phyloP scores from a whole-genome alignment of 257 asterid species.

The Nemophila menziesii region DNA sequence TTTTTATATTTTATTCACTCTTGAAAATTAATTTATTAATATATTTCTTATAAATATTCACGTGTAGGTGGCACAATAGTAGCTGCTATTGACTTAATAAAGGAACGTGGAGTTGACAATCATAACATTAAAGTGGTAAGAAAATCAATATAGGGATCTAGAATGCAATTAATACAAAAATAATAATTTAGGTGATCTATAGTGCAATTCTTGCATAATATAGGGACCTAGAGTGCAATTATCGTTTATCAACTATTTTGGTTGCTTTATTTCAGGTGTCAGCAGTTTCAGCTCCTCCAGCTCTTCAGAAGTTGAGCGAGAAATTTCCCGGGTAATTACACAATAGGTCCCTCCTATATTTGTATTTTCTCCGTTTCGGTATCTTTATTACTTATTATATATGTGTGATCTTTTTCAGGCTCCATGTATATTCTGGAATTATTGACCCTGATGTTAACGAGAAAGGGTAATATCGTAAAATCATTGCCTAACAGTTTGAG shows the following conservation, averaged over 20 bases:
- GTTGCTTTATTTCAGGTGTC: slow-evolving; percentile 32
- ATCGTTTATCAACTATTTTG: not conserved
- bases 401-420: slow-evolving; percentile 38
- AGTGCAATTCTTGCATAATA: no score
- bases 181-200: slow-evolving; percentile 6
- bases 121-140: slow-evolving; percentile 86
- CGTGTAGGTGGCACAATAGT: slow-evolving; percentile 77
- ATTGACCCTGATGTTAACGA: slow-evolving; percentile 72
- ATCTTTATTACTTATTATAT: not conserved
- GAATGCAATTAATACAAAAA: slow-evolving; percentile 5
- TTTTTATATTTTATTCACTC: no score
- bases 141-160: no score
- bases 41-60: slow-evolving; percentile 1
- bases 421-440: slow-evolving; percentile 82
- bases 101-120: slow-evolving; percentile 69
- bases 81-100: slow-evolving; percentile 73
- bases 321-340: slow-evolving; percentile 73
- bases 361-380: not conserved
- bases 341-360: not conserved
- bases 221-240: not conserved
- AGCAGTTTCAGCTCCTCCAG: slow-evolving; percentile 95
- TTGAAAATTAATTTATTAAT: no score
- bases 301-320: slow-evolving; percentile 66
- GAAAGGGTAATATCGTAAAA: slow-evolving; percentile 52
- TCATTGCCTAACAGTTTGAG: not conserved